These are phyloP conservation scores for Effrenium voratum DNA, from an alignment of 73 alveolate species.

Conservation along the genomic window DNA sequence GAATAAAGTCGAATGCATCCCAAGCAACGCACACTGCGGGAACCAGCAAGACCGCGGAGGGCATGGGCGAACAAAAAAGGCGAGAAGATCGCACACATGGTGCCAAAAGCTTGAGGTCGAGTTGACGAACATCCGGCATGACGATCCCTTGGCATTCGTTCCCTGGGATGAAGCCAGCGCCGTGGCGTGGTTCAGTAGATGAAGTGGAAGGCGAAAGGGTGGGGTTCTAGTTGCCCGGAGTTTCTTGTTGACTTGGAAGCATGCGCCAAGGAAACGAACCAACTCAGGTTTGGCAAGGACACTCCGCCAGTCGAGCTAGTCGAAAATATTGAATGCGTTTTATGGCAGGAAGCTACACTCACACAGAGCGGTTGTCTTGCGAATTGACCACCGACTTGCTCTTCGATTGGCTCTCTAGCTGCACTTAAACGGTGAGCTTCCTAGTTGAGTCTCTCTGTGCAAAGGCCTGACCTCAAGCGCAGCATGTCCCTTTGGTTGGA, in stretches of 20 bases:
- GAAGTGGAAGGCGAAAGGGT: too few relatives aligned
- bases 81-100: too few relatives aligned
- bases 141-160: neutral
- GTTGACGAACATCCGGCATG: constrained; percentile 24
- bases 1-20: too few relatives aligned
- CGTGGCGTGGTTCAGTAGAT: too few relatives aligned
- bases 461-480: constrained; percentile 9
- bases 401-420: constrained; percentile 36
- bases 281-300: neutral
- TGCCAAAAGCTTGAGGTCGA: too few relatives aligned
- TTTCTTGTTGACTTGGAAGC: neutral
- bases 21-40: too few relatives aligned
- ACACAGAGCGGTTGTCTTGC: constrained; percentile 18
- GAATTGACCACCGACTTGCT: neutral
- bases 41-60: too few relatives aligned
- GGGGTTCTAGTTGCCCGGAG: neutral
- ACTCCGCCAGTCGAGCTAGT: neutral
- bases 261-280: neutral
- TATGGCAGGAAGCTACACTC: constrained; percentile 12
- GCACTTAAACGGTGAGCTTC: too few relatives aligned
- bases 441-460: too few relatives aligned
- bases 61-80: too few relatives aligned
- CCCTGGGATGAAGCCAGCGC: constrained; percentile 12
- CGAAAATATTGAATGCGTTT: neutral
- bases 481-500: constrained; percentile 9